Base-by-base conservation (phyloP, 1,284 basidiomycete genomes). In the Austroboletus novae-zelandiae region DNA sequence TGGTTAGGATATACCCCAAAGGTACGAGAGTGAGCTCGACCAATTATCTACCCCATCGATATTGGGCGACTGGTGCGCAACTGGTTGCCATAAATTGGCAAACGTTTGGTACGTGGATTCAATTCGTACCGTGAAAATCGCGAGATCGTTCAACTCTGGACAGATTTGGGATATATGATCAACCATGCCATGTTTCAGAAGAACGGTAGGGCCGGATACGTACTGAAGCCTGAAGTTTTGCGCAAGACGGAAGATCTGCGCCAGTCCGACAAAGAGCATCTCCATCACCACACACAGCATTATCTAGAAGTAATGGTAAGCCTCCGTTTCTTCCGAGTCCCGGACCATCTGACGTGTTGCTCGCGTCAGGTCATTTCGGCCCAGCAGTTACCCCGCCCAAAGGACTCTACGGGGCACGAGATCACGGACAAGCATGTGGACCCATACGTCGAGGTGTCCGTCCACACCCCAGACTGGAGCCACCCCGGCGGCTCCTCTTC, bases 41-140 rank as follows among this genome's bases (percentile, higher is more conserved):
- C 20, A 99, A 99, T 68, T 98, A 89, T 65, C 80, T 90, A 57
- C 96, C 96, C 5, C 84, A 91, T 69, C 80, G 87, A 35, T 94
- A 85, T 68, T 99, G 96, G 96, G 81, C 84, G 1, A 84, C 86
- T 1, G 96, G 96, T 0, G 85, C 86, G 15, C 96, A 99, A 70
- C 71, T 99, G n/a, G 94, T 97, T 0, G 94, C 97, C 7, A 79
- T 99, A 54, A 99, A 99, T 68, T 98, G 94, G 91, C 97, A 99
- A 70, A 99, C 94, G 0, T 87, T 87, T 59, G 93, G 91, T 93
- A 58, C 41, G 49, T 80, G 70, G 8, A 7, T 34, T 11, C 32
- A 11, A 25, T 25, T 25, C 25, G 5, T 25, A 25, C 25, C 25
- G 25, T 25, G 5, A 25, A 25, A 25, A 8, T 25, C 25, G 25